phyloP scores from a whole-genome alignment of 176 grass and related monocot species.

The Cenchrus fungigraminus region DNA sequence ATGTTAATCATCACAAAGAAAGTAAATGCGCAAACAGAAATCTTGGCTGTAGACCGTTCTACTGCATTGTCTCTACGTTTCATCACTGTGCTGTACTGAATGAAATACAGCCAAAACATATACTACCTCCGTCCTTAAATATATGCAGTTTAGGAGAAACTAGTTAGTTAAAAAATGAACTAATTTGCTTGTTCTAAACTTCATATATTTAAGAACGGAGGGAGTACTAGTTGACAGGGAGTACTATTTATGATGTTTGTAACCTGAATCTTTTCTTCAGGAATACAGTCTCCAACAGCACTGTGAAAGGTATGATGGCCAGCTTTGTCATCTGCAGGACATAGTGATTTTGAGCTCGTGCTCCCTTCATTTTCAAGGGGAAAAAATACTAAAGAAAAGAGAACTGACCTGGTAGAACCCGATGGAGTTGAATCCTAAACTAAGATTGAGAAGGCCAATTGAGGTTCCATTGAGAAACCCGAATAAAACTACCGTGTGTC shows the following conservation, averaged over 20 bases:
- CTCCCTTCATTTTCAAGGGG: neutral
- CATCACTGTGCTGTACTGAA: conserved; percentile 1
- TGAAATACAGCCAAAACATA: neutral
- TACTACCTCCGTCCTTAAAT: neutral
- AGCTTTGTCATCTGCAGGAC: conserved; percentile 88
- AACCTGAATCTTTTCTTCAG: conserved; percentile 96
- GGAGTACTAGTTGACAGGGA: neutral
- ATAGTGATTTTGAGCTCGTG: neutral
- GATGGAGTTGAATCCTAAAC: conserved; percentile 90
- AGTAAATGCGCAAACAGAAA: neutral
- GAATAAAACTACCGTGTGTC: conserved; percentile 73
- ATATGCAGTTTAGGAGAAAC: too few relatives aligned
- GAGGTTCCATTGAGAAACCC: conserved; percentile 86
- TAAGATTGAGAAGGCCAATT: conserved; percentile 92
- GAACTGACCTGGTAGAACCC: conserved; percentile 82
- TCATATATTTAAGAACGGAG: too few relatives aligned
- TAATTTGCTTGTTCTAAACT: too few relatives aligned
- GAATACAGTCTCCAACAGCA: conserved; percentile 80
- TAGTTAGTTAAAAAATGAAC: too few relatives aligned
- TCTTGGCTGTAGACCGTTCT: neutral
- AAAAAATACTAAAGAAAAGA: neutral
- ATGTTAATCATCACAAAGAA: neutral
- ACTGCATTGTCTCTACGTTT: neutral
- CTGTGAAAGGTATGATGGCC: conserved; percentile 94
- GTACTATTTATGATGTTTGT: neutral